phyloP scores from a whole-genome alignment of 139 green algal genomes.

The Trebouxia sp. region DNA sequence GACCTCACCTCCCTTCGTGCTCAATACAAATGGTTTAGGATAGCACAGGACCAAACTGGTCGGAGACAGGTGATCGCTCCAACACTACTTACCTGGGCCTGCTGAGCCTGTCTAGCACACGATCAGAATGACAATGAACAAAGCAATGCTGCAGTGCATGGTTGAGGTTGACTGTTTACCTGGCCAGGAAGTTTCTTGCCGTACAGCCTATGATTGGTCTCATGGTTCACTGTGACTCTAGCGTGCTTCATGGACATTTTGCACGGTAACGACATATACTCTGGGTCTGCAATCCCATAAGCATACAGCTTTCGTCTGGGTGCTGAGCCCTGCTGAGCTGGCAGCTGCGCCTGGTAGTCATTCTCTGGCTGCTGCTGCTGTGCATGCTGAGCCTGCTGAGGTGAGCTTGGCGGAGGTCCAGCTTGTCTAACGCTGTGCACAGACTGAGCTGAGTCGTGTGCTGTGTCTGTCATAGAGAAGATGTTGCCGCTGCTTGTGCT shows the following conservation, averaged over 20 bases:
- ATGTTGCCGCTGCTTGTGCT: neutral
- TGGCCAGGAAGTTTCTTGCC: neutral
- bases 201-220: constrained; percentile 22
- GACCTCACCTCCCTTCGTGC: no score
- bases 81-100: no score
- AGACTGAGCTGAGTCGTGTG: neutral
- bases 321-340: constrained; percentile 4
- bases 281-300: constrained; percentile 22
- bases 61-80: no score
- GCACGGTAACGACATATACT: constrained; percentile 9
- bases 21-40: no score
- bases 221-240: constrained; percentile 14
- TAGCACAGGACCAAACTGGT: no score
- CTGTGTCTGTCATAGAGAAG: constrained; percentile 4
- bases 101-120: no score
- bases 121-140: neutral
- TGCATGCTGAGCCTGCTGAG: constrained; percentile 7
- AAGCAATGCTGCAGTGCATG: neutral
- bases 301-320: constrained; percentile 11
- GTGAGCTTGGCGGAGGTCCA: neutral
- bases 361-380: neutral
- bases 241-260: constrained; percentile 29
- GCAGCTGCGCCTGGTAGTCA: neutral
- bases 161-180: neutral
- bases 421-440: neutral